Base-by-base conservation (phyloP, 192 early-diverging fungal genomes). In the Chytriomyces sp. region DNA sequence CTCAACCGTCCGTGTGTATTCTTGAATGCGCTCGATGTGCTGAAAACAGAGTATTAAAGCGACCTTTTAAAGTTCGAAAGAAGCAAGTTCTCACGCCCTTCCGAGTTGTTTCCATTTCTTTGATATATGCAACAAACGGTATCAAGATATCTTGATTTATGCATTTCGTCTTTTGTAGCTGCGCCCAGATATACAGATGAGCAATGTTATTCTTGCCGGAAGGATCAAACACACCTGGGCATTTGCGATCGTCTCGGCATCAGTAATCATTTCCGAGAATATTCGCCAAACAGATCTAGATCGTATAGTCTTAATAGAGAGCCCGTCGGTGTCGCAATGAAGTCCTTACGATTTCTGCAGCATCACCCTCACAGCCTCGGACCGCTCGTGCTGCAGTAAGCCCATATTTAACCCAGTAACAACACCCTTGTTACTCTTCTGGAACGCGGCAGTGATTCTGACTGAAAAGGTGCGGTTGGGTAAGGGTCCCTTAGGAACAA, bases 101-200 rank as follows among this genome's bases (percentile, higher is more conserved):
- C n/a, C 73, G 64, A 34, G 61, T 62, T 4, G 40, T 55, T 37
- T 82, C 81, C 81, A 82, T 82, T 62, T 78, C 77, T 62, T 75
- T 78, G 52, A 82, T 74, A 52, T 75, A 57, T 0, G 44, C 59
- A 7, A 39, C 7, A 61, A 82, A 79, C 3, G 81, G 77, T 2
- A 77, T 71, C 40, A 79, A 32, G 4, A 82, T 63, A 57, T 73
- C 76, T 66, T 77, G 68, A 53, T 78, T 78, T 40, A 77, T 37
- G 37, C 57, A 79, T 52, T 63, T 78, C 56, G 37, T 30, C 55
- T 66, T 55, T 39, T 74, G 63, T 7, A 73, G 71, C 52, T 59
- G 36, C 33, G 22, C 17, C 22, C 17, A 22, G 66, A 14, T 14
- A n/a, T 2, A 49, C 44, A 2, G 22, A n/a, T 49, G 44, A 49